Base-by-base conservation (phyloP, 352 stramenopile genomes). In the Phytophthora pistaciae region DNA sequence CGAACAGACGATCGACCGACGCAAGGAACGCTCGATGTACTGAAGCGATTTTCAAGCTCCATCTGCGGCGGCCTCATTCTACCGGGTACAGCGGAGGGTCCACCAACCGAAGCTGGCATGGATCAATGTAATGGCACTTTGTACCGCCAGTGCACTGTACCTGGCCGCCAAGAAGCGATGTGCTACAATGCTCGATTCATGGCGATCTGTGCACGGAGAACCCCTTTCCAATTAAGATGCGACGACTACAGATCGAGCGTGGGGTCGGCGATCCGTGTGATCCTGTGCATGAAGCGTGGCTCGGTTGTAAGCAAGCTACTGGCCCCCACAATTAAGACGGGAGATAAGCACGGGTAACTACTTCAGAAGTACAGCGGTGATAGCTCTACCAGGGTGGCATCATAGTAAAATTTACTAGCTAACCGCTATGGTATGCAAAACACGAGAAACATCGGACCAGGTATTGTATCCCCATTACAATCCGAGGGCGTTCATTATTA, bases 151-250 rank as follows among this genome's bases (percentile, higher is more conserved):
- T 73, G 75, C 20, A 9, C 54, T 8, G 6, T 53, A 0, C 27
- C 48, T 18, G 40, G 49, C 5, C 29, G 62, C 5, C 36, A 18
- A 5, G 36, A 44, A 2, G 68, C 52, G 0, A 80, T 82, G 54
- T 83, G 78, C 64, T 82, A 78, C 56, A 76, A 63, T 54, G 23
- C 36, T 44, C 36, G 36, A 11, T 44, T 44, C 36, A 44, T 44
- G 68, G 63, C 23, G 8, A 72, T 83, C 16, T 25, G 4, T 85
- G 75, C 53, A 14, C 25, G 42, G 23, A 42, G 14, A n/a, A 11
- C 20, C 53, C 6, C 23, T 69, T 9, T 13, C 53, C 7, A 46
- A 76, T 29, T 20, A 38, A 57, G 50, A 77, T 82, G 66, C 65
- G 75, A 1, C 66, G 55, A 2, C 57, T 49, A 3, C 75, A 83